Percentiles rank a stretch among this genome's conserved stretches.
Conservation (phyloP, 2,329 filamentous ascomycete genomes). For the Aureobasidium melanogenum region DNA sequence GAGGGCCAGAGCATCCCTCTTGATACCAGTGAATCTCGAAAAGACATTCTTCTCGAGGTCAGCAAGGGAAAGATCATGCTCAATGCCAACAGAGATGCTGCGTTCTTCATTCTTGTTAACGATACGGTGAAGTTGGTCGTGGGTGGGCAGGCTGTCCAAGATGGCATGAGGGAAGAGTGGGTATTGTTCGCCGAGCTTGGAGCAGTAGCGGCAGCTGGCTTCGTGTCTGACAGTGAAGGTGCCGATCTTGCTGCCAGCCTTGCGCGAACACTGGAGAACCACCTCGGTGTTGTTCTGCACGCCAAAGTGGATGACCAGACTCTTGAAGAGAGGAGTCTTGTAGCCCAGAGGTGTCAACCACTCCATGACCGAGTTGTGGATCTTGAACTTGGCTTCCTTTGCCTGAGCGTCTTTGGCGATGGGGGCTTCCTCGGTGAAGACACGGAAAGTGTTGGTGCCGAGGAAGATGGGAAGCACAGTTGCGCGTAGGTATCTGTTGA, state of each 20-base stretch:
- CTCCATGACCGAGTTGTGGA: neutral
- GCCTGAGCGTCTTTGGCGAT: neutral
- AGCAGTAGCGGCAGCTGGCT: neutral
- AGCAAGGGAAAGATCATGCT: neutral
- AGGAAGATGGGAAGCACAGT: neutral
- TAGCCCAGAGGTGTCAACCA: neutral
- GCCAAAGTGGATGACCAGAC: neutral
- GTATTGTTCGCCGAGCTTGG: neutral
- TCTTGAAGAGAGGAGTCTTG: constrained; percentile 1
- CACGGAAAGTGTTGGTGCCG: neutral
- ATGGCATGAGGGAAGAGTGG: neutral
- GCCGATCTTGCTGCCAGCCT: neutral
- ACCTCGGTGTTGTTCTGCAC: neutral
- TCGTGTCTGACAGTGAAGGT: neutral
- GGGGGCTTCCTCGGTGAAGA: neutral
- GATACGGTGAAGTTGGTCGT: neutral
- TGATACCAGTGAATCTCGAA: neutral
- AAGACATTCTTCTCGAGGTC: neutral
- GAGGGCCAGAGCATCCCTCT: neutral
- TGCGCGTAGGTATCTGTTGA: neutral
- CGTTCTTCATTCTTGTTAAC: neutral
- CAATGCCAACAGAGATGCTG: neutral
- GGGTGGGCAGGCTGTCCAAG: neutral
- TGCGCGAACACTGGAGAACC: neutral
- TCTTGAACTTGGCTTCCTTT: neutral